These are phyloP conservation scores for Annona cherimola DNA, from an alignment of 164 flowering plant species.

Conservation along the genomic window DNA sequence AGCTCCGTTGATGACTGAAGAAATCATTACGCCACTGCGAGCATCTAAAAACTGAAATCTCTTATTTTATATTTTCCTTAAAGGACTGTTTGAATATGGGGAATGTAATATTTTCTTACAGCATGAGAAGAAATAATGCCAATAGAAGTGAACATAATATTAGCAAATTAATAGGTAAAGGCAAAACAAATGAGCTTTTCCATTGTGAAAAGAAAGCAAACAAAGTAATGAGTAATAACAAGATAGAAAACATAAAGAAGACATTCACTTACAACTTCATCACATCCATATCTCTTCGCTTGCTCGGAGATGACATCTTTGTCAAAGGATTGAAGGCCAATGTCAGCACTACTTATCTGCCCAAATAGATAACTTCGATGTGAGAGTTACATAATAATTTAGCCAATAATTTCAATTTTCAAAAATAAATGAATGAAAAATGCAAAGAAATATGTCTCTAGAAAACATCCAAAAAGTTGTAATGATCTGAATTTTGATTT, in stretches of 20 bases:
- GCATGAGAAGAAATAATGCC: too few relatives aligned
- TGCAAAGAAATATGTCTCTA: neutral
- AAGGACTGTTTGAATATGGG: too few relatives aligned
- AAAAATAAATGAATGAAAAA: neutral
- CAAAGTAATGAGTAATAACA: neutral
- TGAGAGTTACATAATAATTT: neutral
- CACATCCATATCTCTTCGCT: slow-evolving; percentile 56
- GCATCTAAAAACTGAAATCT: too few relatives aligned
- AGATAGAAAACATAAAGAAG: neutral
- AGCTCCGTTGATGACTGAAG: too few relatives aligned
- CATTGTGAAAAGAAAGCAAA: too few relatives aligned
- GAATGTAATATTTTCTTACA: too few relatives aligned
- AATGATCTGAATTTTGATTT: neutral
- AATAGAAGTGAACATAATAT: too few relatives aligned
- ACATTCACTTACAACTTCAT: slow-evolving; percentile 41
- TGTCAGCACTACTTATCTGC: slow-evolving; percentile 10
- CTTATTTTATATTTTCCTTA: too few relatives aligned
- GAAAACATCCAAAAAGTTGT: slow-evolving; percentile 2
- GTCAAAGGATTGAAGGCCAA: slow-evolving; percentile 1
- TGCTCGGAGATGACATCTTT: slow-evolving; percentile 52
- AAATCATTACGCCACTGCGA: too few relatives aligned
- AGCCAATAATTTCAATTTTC: neutral
- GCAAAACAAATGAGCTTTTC: too few relatives aligned
- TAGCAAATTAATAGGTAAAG: too few relatives aligned
- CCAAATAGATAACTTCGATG: slow-evolving; percentile 2